Evolutionary conservation across 2,329 filamentous ascomycete species (phyloP).

Genomic region (Xenoacremonium recifei): DNA sequence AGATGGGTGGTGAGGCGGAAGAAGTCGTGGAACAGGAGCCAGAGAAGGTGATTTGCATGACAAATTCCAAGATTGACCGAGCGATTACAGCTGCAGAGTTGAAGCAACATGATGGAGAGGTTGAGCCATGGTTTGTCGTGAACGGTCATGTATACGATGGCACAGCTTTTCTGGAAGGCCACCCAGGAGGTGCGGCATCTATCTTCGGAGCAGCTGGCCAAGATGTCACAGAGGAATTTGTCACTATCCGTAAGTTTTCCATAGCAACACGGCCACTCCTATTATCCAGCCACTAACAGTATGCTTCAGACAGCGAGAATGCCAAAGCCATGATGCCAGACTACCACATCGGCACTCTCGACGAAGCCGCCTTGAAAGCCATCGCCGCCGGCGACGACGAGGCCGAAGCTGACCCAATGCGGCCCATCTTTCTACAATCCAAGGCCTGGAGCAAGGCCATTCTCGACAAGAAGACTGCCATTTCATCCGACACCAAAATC

Average conservation of each 20-base stretch:
- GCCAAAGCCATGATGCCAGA: conserved; percentile 85
- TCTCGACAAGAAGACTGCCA: conserved; percentile 63
- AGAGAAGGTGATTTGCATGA: conserved; percentile 73
- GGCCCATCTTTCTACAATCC: conserved; percentile 67
- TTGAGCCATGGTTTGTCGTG: conserved; percentile 82
- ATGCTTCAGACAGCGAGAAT: conserved; percentile 75
- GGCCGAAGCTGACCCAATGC: conserved; percentile 40
- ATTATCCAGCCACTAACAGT: conserved; percentile 22
- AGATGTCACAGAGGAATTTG: conserved; percentile 84
- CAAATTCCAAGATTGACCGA: conserved; percentile 61
- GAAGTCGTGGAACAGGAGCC: conserved; percentile 44
- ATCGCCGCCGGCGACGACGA: conserved; percentile 42
- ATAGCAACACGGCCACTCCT: background rate
- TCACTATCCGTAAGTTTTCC: conserved; percentile 75
- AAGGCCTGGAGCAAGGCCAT: conserved; percentile 72
- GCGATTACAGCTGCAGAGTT: conserved; percentile 71
- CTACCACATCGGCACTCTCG: conserved; percentile 81
- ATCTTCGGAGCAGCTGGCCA: conserved; percentile 80
- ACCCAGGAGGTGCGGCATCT: conserved; percentile 83
- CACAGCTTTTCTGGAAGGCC: conserved; percentile 73
- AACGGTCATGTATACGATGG: conserved; percentile 89
- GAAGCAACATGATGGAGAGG: conserved; percentile 61
- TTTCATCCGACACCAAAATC: conserved; percentile 77
- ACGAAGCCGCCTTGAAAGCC: conserved; percentile 52
- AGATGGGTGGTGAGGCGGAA: conserved; percentile 50